A percentile compares a stretch with the other conserved stretches of the same genome.
Conservation (phyloP, 2,329 filamentous ascomycete species). For the Talaromyces sp. region DNA sequence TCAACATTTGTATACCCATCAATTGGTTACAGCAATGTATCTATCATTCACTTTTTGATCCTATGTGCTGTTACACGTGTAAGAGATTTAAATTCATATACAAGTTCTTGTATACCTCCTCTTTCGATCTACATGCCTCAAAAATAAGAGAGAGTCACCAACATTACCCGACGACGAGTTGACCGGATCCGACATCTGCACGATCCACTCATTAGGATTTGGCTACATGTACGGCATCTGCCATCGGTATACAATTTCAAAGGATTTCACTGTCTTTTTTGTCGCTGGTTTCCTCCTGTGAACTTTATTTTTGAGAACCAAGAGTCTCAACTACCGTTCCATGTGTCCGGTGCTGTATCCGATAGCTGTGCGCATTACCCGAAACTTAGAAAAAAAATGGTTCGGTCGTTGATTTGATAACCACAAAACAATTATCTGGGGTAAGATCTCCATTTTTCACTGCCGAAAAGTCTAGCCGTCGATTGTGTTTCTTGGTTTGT, state of each 20-base stretch:
- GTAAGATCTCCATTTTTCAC: background rate
- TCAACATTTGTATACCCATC: too few species aligned
- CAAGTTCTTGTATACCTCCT: too few species aligned
- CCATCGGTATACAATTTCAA: background rate
- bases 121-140: background rate
- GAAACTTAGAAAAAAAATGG: background rate
- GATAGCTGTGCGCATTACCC: background rate
- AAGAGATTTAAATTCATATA: too few species aligned
- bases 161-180: background rate
- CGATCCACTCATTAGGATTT: background rate
- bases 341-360: background rate
- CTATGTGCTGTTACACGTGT: too few species aligned
- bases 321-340: background rate
- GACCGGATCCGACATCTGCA: too few species aligned
- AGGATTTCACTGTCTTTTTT: background rate
- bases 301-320: background rate
- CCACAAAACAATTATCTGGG: background rate
- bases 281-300: background rate
- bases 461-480: background rate
- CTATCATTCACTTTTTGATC: too few species aligned
- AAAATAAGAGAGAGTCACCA: background rate
- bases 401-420: background rate
- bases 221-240: background rate
- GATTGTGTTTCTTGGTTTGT: background rate
- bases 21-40: too few species aligned